phyloP scores from a whole-genome alignment of 2,329 filamentous ascomycete species.

The Torrubiella hemipterigena region DNA sequence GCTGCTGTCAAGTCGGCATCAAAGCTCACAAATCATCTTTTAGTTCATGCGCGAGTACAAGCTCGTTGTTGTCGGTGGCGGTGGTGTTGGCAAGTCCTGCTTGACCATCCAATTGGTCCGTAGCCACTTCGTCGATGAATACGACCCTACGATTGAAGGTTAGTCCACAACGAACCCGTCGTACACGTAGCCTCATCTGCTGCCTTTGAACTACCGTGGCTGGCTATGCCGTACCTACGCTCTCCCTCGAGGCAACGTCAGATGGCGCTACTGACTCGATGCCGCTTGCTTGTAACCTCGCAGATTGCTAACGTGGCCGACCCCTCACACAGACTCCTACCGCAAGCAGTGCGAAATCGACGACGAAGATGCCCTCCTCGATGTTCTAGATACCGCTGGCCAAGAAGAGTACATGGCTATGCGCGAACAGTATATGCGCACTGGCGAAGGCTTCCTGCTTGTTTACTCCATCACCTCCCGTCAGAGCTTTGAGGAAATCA shows the following conservation, averaged over 20 bases:
- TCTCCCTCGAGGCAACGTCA: too few relatives aligned
- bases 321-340: constrained; percentile 96
- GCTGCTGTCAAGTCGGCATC: not conserved
- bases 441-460: constrained; percentile 92
- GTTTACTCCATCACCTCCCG: constrained; percentile 97
- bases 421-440: constrained; percentile 99
- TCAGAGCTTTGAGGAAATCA: constrained; percentile 96
- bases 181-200: constrained; percentile 8
- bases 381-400: constrained; percentile 94
- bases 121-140: constrained; percentile 98
- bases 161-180: constrained; percentile 1
- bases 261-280: not conserved
- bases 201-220: too few relatives aligned
- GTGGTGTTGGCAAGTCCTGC: constrained; percentile 98
- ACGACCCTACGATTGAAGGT: constrained; percentile 99
- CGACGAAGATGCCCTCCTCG: constrained; percentile 92
- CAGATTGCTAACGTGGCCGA: too few relatives aligned
- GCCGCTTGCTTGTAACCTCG: not conserved
- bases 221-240: too few relatives aligned
- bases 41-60: constrained; percentile 89
- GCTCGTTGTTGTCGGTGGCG: constrained; percentile 91
- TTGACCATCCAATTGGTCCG: constrained; percentile 94
- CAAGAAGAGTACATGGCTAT: constrained; percentile 99
- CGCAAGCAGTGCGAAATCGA: constrained; percentile 99
- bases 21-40: too few relatives aligned